A percentile compares a stretch with the other conserved stretches of the same genome.
phyloP scores from a whole-genome alignment of 2,329 filamentous ascomycete species.

The Aspergillus quadricinctus region DNA sequence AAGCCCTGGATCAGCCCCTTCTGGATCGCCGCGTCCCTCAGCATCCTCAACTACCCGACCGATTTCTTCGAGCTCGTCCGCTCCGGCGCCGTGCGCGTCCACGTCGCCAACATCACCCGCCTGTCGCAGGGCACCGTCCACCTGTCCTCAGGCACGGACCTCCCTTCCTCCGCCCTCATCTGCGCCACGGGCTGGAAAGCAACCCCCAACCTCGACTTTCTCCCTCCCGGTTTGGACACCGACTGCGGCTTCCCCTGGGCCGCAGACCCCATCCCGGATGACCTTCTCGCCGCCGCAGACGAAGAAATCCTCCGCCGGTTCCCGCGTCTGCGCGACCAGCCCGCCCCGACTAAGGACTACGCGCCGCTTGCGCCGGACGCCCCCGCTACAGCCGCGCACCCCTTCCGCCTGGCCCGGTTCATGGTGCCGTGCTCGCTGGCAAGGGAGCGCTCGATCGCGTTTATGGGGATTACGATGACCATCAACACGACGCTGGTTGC shows the following conservation, averaged over 20 bases:
- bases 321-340: conserved; percentile 47
- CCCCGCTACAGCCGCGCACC: conserved; percentile 38
- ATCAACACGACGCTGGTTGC: conserved; percentile 44
- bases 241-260: conserved; percentile 46
- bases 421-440: conserved; percentile 43
- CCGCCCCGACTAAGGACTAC: conserved; percentile 21
- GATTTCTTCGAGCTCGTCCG: conserved; percentile 56
- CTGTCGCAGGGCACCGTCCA: conserved; percentile 46
- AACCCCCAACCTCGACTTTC: conserved; percentile 47
- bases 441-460: conserved; percentile 44
- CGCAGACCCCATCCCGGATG: conserved; percentile 28
- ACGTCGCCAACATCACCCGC: conserved; percentile 51
- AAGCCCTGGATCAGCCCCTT: conserved; percentile 44
- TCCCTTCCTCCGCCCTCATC: conserved; percentile 51
- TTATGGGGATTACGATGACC: conserved; percentile 46
- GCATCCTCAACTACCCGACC: conserved; percentile 58
- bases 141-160: conserved; percentile 42
- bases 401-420: conserved; percentile 47
- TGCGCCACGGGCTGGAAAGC: conserved; percentile 56
- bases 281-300: conserved; percentile 44
- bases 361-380: conserved; percentile 29
- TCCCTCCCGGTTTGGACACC: conserved; percentile 38
- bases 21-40: conserved; percentile 55
- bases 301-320: conserved; percentile 48
- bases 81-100: conserved; percentile 50